Evolutionary conservation across 768 basidiomycete species (phyloP).

Genomic region (Phylloporus scabripes): DNA sequence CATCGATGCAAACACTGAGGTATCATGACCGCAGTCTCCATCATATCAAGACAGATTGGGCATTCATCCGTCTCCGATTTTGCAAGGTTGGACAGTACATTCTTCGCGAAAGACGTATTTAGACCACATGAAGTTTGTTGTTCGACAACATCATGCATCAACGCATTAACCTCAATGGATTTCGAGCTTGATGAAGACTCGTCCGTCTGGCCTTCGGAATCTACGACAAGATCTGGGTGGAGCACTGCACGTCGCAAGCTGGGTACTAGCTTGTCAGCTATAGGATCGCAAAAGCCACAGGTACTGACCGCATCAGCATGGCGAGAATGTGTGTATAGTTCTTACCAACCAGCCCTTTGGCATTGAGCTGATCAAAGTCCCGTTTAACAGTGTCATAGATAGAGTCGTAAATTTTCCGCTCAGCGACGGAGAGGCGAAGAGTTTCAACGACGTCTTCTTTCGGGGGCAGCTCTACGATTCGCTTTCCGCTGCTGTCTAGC

Average conservation of each 20-base stretch:
- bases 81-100: conserved; percentile 56
- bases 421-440: conserved; percentile 75
- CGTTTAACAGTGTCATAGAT: conserved; percentile 75
- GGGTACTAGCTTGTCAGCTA: conserved; percentile 8
- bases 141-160: conserved; percentile 51
- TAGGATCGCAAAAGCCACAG: not conserved
- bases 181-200: conserved; percentile 28
- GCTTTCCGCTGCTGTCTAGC: conserved; percentile 79
- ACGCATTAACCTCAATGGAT: conserved; percentile 51
- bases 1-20: conserved; percentile 75
- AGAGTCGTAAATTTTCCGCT: conserved; percentile 85
- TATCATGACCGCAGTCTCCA: conserved; percentile 64
- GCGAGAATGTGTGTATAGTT: conserved; percentile 88
- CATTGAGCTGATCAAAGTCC: conserved; percentile 74
- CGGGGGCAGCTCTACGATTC: conserved; percentile 80
- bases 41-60: conserved; percentile 75
- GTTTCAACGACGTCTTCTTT: conserved; percentile 75
- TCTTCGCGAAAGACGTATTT: conserved; percentile 50
- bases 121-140: conserved; percentile 23
- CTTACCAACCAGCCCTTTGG: conserved; percentile 70
- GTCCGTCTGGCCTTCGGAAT: conserved; percentile 37
- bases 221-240: conserved; percentile 80
- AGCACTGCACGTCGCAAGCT: conserved; percentile 89
- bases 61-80: conserved; percentile 60
- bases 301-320: conserved; percentile 83